Evolutionary conservation across 2,329 filamentous ascomycete species (phyloP).

Genomic region (Exophiala mesophila): DNA sequence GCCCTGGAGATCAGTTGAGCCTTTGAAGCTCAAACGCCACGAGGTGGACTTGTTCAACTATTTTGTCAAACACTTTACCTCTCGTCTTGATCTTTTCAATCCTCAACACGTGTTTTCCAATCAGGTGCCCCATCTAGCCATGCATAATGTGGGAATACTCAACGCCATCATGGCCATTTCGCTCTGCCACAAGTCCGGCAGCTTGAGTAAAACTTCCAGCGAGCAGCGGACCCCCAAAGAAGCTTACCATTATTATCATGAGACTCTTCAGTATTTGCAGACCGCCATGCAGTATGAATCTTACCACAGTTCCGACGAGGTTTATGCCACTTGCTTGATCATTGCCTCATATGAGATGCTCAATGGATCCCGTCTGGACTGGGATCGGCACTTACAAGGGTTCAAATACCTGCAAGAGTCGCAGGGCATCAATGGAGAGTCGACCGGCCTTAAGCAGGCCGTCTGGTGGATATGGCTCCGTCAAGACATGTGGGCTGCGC

Average conservation of each 20-base stretch:
- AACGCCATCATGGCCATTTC: conserved; percentile 30
- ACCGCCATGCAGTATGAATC: conserved; percentile 28
- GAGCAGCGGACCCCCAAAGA: conserved; percentile 8
- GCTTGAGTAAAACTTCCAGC: conserved; percentile 14
- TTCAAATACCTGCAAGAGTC: conserved; percentile 30
- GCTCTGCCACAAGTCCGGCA: conserved; percentile 25
- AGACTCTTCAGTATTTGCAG: conserved; percentile 30
- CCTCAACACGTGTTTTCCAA: neutral
- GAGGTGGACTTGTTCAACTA: neutral
- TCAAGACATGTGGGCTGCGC: conserved; percentile 32
- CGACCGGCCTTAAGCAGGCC: conserved; percentile 27
- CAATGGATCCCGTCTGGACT: conserved; percentile 29
- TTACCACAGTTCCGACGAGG: conserved; percentile 28
- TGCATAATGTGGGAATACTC: conserved; percentile 27
- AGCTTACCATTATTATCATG: conserved; percentile 29
- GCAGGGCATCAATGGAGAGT: conserved; percentile 29
- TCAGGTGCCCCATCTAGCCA: conserved; percentile 3
- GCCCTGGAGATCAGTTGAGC: neutral
- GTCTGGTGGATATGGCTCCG: conserved; percentile 33
- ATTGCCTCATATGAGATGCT: conserved; percentile 32
- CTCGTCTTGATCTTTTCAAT: neutral
- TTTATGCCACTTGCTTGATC: conserved; percentile 29
- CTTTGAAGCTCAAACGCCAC: neutral
- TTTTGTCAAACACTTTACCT: neutral
- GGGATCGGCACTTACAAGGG: conserved; percentile 30